A percentile compares a stretch with the other conserved stretches of the same genome.
phyloP scores from a whole-genome alignment of 1,284 basidiomycete genomes.

The Fomes fomentarius region DNA sequence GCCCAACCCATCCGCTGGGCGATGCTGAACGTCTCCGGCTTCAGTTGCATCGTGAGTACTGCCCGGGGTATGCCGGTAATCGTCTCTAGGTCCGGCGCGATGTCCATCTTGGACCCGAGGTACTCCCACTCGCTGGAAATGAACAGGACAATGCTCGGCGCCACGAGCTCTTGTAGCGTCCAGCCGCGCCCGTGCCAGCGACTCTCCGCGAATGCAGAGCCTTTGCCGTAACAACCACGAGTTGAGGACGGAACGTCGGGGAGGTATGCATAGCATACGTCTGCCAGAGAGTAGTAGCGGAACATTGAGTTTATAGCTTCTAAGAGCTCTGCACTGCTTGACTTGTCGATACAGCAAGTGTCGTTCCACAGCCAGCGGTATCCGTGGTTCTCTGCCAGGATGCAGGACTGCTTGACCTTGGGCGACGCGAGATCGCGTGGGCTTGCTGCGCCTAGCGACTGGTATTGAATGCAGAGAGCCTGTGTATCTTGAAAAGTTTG shows the following conservation, averaged over 20 bases:
- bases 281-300: slow-evolving; percentile 1
- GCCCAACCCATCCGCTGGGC: background rate
- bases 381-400: slow-evolving; percentile 7
- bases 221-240: background rate
- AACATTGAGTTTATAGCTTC: slow-evolving; percentile 18
- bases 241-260: background rate
- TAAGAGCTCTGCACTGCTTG: slow-evolving; percentile 11
- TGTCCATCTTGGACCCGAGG: background rate
- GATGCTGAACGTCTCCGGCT: background rate
- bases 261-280: slow-evolving; percentile 13
- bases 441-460: background rate
- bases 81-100: background rate
- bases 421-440: too few relatives aligned
- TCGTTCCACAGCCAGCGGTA: slow-evolving; percentile 13
- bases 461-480: background rate
- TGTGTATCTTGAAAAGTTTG: slow-evolving; percentile 1
- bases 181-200: slow-evolving; percentile 1
- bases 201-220: background rate
- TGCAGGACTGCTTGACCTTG: slow-evolving; percentile 8
- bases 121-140: background rate
- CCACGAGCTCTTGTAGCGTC: slow-evolving; percentile 6
- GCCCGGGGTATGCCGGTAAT: background rate
- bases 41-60: background rate
- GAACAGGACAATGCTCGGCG: background rate
- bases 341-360: slow-evolving; percentile 16